Conservation (phyloP, 2,329 filamentous ascomycete species). For the Penicillium sp. region DNA sequence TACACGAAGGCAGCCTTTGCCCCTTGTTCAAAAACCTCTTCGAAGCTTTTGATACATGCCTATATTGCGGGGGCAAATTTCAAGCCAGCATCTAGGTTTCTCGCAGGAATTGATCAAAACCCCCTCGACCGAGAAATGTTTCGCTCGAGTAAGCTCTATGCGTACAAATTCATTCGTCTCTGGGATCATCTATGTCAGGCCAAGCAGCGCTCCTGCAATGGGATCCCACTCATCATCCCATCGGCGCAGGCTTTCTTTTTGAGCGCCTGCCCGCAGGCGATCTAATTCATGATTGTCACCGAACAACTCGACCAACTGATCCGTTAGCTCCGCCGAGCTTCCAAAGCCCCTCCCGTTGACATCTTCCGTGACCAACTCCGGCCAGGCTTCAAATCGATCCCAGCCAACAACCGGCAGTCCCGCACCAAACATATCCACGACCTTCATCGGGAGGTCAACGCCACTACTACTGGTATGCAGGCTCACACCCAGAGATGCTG, state of each 20-base stretch:
- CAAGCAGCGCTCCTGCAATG: conserved; percentile 74
- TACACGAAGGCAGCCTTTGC: conserved; percentile 23
- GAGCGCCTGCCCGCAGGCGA: conserved; percentile 68
- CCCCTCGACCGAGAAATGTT: neutral
- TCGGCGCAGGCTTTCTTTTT: conserved; percentile 71
- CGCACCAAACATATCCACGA: conserved; percentile 98
- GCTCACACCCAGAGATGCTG: conserved; percentile 86
- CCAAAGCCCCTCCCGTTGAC: conserved; percentile 85
- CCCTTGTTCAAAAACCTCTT: conserved; percentile 31
- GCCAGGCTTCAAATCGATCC: conserved; percentile 81
- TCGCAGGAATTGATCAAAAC: neutral
- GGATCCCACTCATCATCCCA: conserved; percentile 96
- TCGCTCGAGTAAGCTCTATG: neutral
- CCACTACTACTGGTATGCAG: conserved; percentile 92
- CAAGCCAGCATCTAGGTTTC: conserved; percentile 22
- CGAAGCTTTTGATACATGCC: conserved; percentile 41
- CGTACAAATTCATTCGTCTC: neutral
- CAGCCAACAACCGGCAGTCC: conserved; percentile 90
- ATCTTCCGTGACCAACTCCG: conserved; percentile 85
- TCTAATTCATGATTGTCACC: conserved; percentile 60
- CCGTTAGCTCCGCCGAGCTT: conserved; percentile 66
- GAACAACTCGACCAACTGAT: conserved; percentile 68
- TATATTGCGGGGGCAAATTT: conserved; percentile 44
- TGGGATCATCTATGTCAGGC: conserved; percentile 35
- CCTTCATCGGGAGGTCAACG: conserved; percentile 97